Conservation (phyloP, 225 moss, liverwort and hornwort genomes). For the Marchantia polymorpha region DNA sequence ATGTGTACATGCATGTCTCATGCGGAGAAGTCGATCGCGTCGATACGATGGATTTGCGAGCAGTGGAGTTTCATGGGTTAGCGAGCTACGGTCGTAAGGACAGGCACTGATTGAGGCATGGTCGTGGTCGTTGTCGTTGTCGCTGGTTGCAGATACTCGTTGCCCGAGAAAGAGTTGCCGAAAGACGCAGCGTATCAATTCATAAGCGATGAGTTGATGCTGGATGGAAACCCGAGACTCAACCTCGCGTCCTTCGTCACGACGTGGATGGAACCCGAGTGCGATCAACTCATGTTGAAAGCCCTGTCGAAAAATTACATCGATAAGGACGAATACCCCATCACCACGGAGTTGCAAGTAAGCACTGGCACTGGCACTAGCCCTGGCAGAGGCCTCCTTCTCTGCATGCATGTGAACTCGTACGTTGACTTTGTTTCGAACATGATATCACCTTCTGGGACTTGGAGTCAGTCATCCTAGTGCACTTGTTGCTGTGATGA, state of each 20-base stretch:
- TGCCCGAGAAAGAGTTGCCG: constrained; percentile 59
- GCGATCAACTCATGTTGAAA: constrained; percentile 70
- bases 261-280: constrained; percentile 99
- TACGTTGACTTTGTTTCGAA: background rate
- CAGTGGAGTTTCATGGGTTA: background rate
- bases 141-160: constrained; percentile 38
- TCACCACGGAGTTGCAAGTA: constrained; percentile 91
- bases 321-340: constrained; percentile 93
- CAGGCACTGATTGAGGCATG: background rate
- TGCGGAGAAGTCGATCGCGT: no score
- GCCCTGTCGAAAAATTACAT: constrained; percentile 75
- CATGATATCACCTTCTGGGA: background rate
- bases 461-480: background rate
- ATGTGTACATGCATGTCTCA: no score
- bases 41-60: no score
- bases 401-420: no score
- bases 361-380: background rate
- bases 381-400: background rate
- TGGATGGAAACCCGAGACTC: constrained; percentile 88
- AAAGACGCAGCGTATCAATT: constrained; percentile 80
- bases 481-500: no score
- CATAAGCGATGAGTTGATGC: constrained; percentile 83
- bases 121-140: background rate
- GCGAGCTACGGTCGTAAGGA: background rate
- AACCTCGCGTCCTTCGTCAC: constrained; percentile 81